These are phyloP conservation scores for Xylaria sp. DNA, from an alignment of 2,329 filamentous ascomycete species.

Conservation along the genomic window DNA sequence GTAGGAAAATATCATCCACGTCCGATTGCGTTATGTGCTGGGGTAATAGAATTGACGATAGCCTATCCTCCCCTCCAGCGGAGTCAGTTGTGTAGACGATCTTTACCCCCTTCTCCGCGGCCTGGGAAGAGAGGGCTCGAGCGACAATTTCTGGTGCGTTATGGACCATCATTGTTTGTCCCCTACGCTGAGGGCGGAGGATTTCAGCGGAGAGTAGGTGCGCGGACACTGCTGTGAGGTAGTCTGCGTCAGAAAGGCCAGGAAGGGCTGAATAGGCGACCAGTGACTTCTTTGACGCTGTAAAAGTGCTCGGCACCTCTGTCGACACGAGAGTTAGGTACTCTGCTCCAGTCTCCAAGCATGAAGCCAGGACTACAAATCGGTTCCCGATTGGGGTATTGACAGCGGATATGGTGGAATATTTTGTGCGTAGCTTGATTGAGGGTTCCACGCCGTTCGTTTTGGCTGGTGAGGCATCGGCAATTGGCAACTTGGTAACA, in stretches of 20 bases:
- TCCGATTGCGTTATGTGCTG: not conserved
- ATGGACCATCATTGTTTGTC: not conserved
- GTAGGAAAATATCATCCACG: not conserved
- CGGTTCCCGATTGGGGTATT: not conserved
- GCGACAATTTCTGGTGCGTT: not conserved
- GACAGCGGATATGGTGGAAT: not conserved
- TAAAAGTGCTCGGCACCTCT: not conserved
- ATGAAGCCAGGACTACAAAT: not conserved
- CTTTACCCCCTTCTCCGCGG: not conserved
- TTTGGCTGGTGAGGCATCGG: too few relatives aligned
- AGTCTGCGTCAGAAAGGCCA: not conserved
- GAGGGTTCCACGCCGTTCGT: not conserved
- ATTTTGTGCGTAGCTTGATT: not conserved
- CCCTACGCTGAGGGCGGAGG: not conserved
- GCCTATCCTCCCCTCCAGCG: not conserved
- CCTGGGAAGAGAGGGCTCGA: not conserved
- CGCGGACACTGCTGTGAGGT: not conserved
- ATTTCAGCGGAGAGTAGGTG: not conserved
- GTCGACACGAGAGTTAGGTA: not conserved
- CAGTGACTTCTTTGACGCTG: not conserved
- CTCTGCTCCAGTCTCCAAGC: not conserved
- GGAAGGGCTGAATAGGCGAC: not conserved
- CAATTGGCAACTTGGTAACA: not conserved
- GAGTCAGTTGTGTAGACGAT: not conserved
- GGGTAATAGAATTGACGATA: not conserved